A percentile compares a stretch with the other conserved stretches of the same genome.
phyloP scores from a whole-genome alignment of 768 basidiomycete species.

The Boletales sp. region DNA sequence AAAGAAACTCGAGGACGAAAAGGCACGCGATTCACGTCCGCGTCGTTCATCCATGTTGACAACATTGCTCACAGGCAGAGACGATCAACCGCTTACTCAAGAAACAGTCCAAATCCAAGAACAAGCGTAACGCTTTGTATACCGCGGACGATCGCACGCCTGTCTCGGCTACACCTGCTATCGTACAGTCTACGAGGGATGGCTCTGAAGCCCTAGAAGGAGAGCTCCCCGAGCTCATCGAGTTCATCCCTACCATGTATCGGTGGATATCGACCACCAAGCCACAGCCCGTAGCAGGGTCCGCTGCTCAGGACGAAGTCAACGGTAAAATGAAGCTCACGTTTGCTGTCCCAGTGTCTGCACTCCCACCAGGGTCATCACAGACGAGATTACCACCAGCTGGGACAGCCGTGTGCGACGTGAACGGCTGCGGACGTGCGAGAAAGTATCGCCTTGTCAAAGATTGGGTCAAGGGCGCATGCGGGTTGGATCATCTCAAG shows the following conservation, averaged over 20 bases:
- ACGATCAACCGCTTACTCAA: constrained; percentile 88
- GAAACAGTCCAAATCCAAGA: constrained; percentile 71
- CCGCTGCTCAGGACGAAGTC: constrained; percentile 1
- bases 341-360: constrained; percentile 51
- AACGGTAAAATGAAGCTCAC: constrained; percentile 39
- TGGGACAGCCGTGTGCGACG: constrained; percentile 42
- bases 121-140: constrained; percentile 50
- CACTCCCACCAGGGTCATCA: constrained; percentile 16
- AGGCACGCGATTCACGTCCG: constrained; percentile 39
- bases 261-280: constrained; percentile 68
- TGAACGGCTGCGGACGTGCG: constrained; percentile 50
- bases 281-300: background rate
- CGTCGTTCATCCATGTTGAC: background rate
- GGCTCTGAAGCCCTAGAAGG: constrained; percentile 35
- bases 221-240: constrained; percentile 40
- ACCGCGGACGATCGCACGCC: constrained; percentile 46
- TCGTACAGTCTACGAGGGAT: constrained; percentile 25
- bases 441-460: constrained; percentile 66
- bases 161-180: constrained; percentile 26
- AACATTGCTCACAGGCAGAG: constrained; percentile 51
- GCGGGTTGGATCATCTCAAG: constrained; percentile 65
- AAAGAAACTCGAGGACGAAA: constrained; percentile 84
- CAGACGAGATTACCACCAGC: constrained; percentile 4
- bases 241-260: constrained; percentile 53
- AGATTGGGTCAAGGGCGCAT: constrained; percentile 57